These are phyloP conservation scores for Fusarium kyushuense DNA, from an alignment of 2,329 filamentous ascomycete species.

Conservation along the genomic window DNA sequence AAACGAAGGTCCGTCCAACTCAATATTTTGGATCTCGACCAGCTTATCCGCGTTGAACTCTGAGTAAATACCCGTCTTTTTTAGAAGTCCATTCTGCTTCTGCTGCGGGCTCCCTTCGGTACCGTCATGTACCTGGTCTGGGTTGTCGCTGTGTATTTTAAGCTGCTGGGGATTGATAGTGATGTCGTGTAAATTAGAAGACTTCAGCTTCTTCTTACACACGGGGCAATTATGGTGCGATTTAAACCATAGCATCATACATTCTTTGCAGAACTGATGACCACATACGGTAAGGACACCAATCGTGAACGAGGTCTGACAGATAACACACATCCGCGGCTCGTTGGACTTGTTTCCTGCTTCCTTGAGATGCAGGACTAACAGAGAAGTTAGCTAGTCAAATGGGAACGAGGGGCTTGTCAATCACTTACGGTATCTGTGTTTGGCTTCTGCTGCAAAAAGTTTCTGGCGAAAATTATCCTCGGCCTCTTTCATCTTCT, in stretches of 20 bases:
- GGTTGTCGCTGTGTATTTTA: constrained; percentile 64
- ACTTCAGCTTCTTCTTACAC: constrained; percentile 78
- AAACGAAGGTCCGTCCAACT: constrained; percentile 78
- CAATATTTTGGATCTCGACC: constrained; percentile 83
- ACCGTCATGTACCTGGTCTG: constrained; percentile 20
- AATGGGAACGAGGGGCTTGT: no score
- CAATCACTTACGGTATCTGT: constrained; percentile 72
- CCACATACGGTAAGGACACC: constrained; percentile 89
- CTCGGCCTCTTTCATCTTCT: constrained; percentile 49
- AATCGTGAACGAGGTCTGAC: constrained; percentile 78
- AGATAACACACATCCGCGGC: constrained; percentile 85
- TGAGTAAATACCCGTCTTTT: constrained; percentile 74
- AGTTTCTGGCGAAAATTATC: constrained; percentile 68
- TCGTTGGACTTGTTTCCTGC: constrained; percentile 73
- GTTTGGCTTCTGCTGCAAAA: constrained; percentile 75
- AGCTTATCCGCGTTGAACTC: constrained; percentile 78
- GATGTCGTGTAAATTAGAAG: constrained; percentile 83
- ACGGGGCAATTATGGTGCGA: constrained; percentile 82
- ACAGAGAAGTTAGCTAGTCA: constrained; percentile 16
- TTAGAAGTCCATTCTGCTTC: constrained; percentile 42
- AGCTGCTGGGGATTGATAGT: constrained; percentile 82
- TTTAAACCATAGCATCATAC: constrained; percentile 82
- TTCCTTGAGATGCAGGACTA: constrained; percentile 66
- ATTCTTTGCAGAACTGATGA: constrained; percentile 92
- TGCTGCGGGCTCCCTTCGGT: constrained; percentile 23